Evolutionary conservation across 176 grass and related monocot genomes (phyloP).

Genomic region (Oryza glumipatula): DNA sequence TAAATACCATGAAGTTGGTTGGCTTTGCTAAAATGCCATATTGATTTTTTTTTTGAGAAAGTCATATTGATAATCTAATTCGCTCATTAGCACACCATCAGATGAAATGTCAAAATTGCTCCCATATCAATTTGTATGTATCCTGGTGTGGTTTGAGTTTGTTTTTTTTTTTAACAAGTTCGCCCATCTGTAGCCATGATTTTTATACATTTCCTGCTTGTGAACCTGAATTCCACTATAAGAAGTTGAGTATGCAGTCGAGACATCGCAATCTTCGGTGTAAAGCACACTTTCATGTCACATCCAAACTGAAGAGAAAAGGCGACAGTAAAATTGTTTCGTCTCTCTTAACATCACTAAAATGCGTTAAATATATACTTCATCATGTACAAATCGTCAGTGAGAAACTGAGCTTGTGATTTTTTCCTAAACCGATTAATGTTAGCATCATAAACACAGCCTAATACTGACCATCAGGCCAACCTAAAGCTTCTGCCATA

Average conservation of each 20-base stretch:
- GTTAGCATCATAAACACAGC: neutral
- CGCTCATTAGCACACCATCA: too few relatives aligned
- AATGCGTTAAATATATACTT: neutral
- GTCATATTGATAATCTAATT: too few relatives aligned
- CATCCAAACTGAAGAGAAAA: neutral
- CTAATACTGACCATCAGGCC: neutral
- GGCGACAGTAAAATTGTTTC: neutral
- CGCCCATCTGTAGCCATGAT: neutral
- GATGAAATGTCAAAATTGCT: too few relatives aligned
- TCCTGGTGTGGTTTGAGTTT: too few relatives aligned
- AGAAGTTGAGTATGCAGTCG: neutral
- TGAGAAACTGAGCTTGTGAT: constrained; percentile 35
- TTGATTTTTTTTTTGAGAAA: too few relatives aligned
- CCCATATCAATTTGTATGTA: too few relatives aligned
- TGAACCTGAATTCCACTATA: neutral
- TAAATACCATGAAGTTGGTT: too few relatives aligned
- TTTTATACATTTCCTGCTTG: neutral
- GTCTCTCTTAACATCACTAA: neutral
- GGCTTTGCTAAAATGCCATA: too few relatives aligned
- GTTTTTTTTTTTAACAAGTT: neutral
- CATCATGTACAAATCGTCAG: constrained; percentile 4
- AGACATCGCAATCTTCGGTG: neutral
- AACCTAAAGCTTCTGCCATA: neutral
- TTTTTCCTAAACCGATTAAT: neutral
- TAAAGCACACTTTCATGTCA: neutral